Conservation (phyloP, 83 land plant species). For the Picea abies region DNA sequence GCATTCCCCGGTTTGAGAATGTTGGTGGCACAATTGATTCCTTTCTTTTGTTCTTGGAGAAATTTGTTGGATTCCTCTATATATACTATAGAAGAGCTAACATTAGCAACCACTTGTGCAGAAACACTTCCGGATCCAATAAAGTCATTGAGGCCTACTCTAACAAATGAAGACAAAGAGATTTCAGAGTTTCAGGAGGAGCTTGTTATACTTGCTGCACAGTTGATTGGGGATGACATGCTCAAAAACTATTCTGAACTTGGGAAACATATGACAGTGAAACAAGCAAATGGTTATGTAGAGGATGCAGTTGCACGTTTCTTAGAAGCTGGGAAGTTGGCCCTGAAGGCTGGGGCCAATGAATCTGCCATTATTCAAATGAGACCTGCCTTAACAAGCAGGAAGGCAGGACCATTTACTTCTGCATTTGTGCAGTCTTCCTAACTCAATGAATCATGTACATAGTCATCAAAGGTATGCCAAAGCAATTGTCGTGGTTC, state of each 20-base stretch:
- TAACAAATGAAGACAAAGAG: constrained; percentile 47
- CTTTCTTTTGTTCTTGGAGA: too few relatives aligned
- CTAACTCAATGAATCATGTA: not conserved
- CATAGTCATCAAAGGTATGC: too few relatives aligned
- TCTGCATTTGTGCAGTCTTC: not conserved
- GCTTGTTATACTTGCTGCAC: constrained; percentile 68
- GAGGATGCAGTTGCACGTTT: constrained; percentile 72
- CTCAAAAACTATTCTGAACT: constrained; percentile 54
- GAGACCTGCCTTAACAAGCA: constrained; percentile 69
- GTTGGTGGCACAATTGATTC: too few relatives aligned
- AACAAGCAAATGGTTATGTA: constrained; percentile 55
- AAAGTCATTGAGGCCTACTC: constrained; percentile 43
- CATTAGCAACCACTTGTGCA: constrained; percentile 16
- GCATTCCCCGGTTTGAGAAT: too few relatives aligned
- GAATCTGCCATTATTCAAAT: constrained; percentile 69
- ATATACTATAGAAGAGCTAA: too few relatives aligned
- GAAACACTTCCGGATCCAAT: constrained; percentile 54
- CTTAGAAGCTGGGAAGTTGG: constrained; percentile 82
- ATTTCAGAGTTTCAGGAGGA: constrained; percentile 76
- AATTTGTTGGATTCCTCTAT: too few relatives aligned
- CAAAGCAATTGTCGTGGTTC: too few relatives aligned
- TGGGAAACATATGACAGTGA: constrained; percentile 58
- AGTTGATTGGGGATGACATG: constrained; percentile 58
- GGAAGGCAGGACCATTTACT: constrained; percentile 16
- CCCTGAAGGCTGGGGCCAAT: constrained; percentile 79